Percentiles rank a stretch among this genome's conserved stretches.
These are phyloP conservation scores for Linnemannia hyalina DNA, from an alignment of 192 early-diverging fungal species.

Conservation along the genomic window DNA sequence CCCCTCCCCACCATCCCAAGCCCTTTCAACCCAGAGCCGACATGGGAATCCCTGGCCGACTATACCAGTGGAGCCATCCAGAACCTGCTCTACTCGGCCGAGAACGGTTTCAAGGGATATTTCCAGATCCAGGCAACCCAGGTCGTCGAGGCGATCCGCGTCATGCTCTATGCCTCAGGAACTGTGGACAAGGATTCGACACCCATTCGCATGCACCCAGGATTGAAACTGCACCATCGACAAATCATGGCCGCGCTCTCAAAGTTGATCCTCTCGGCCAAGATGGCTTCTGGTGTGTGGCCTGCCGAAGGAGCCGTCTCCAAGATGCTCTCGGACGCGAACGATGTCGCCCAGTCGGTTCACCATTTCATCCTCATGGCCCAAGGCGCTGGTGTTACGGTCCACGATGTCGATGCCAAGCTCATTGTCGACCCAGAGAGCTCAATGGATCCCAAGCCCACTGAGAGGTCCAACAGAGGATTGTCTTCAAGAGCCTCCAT, in stretches of 20 bases:
- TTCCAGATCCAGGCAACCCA: slow-evolving; percentile 49
- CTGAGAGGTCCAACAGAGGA: slow-evolving; percentile 23
- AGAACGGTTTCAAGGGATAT: slow-evolving; percentile 45
- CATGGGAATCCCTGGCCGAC: slow-evolving; percentile 47
- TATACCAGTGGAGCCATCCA: slow-evolving; percentile 36
- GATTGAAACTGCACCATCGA: slow-evolving; percentile 78
- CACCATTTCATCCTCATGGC: slow-evolving; percentile 72
- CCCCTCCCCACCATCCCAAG: slow-evolving; percentile 43
- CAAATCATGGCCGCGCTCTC: slow-evolving; percentile 86
- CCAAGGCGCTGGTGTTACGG: slow-evolving; percentile 48
- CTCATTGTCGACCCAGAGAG: slow-evolving; percentile 48
- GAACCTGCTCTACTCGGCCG: slow-evolving; percentile 47
- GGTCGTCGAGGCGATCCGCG: slow-evolving; percentile 83
- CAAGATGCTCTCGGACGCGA: slow-evolving; percentile 80
- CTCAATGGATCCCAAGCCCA: slow-evolving; percentile 26
- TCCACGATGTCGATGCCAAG: slow-evolving; percentile 59
- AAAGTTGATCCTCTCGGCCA: slow-evolving; percentile 86
- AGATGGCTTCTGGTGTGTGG: slow-evolving; percentile 89
- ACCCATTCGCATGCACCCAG: slow-evolving; percentile 72
- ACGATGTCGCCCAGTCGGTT: slow-evolving; percentile 82
- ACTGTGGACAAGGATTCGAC: slow-evolving; percentile 77
- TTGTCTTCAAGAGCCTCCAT: slow-evolving; percentile 25
- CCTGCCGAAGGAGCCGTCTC: slow-evolving; percentile 85
- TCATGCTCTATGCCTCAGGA: slow-evolving; percentile 87
- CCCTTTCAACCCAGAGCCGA: slow-evolving; percentile 46